These are phyloP conservation scores for Ilyonectria mors-panacis DNA, from an alignment of 2,329 filamentous ascomycete genomes.

Conservation along the genomic window DNA sequence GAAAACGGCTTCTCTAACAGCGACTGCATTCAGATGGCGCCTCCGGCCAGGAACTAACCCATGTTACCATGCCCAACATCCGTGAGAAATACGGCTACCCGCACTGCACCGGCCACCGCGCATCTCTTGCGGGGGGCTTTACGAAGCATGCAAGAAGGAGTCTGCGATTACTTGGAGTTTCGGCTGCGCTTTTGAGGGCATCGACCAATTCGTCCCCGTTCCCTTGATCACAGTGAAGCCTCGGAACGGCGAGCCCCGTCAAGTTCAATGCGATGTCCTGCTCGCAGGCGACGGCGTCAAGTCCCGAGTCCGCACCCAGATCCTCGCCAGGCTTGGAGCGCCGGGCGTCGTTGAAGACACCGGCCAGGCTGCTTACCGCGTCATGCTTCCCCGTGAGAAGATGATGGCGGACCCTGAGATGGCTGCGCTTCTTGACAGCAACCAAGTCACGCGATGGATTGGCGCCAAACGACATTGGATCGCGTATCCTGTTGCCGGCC, in stretches of 20 bases:
- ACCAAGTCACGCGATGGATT: conserved; percentile 82
- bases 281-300: conserved; percentile 72
- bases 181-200: conserved; percentile 66
- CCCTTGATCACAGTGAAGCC: conserved; percentile 73
- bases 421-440: conserved; percentile 75
- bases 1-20: neutral
- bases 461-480: conserved; percentile 83
- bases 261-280: conserved; percentile 68
- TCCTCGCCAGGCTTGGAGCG: conserved; percentile 68
- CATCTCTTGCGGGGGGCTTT: conserved; percentile 79
- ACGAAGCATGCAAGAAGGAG: conserved; percentile 77
- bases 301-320: conserved; percentile 63
- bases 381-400: conserved; percentile 79
- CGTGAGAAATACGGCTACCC: conserved; percentile 78
- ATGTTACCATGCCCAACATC: conserved; percentile 79
- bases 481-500: conserved; percentile 79
- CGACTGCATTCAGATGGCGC: conserved; percentile 68
- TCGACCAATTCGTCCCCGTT: conserved; percentile 72
- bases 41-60: conserved; percentile 77
- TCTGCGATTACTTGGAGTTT: conserved; percentile 79
- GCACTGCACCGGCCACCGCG: conserved; percentile 85
- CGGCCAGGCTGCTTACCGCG: conserved; percentile 83
- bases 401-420: conserved; percentile 79
- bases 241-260: conserved; percentile 67
- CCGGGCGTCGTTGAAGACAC: conserved; percentile 75